These are phyloP conservation scores for Phlegmacium glaucopus DNA, from an alignment of 768 basidiomycete genomes.

Conservation along the genomic window DNA sequence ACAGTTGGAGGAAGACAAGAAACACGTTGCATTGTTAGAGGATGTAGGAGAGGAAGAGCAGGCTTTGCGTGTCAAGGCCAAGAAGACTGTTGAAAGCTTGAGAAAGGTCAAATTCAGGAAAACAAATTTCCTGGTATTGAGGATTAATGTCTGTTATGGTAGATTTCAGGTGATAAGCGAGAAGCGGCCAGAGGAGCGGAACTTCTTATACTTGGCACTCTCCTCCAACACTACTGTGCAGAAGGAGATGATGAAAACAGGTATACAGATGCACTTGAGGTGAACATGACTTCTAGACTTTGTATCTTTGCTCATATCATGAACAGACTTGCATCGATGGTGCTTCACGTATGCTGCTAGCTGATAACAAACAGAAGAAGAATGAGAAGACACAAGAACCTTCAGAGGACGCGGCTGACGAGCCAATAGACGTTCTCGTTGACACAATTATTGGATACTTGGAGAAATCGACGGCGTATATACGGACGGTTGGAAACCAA, in stretches of 20 bases:
- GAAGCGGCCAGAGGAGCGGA: constrained; percentile 68
- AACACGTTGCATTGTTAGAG: constrained; percentile 55
- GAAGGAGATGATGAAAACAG: constrained; percentile 45
- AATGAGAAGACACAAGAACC: constrained; percentile 31
- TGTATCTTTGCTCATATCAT: constrained; percentile 3
- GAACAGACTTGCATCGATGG: constrained; percentile 58
- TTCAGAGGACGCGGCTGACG: constrained; percentile 27
- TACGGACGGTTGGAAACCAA: constrained; percentile 76
- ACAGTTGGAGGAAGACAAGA: constrained; percentile 59
- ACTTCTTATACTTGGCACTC: constrained; percentile 64
- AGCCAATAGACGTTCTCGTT: constrained; percentile 80
- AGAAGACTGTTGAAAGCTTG: constrained; percentile 38
- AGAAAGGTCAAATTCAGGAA: constrained; percentile 33
- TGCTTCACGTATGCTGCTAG: constrained; percentile 50
- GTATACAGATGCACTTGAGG: constrained; percentile 61
- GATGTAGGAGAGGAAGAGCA: constrained; percentile 56
- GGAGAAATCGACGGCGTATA: constrained; percentile 77
- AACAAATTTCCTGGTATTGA: background rate
- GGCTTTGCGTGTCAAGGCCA: constrained; percentile 42
- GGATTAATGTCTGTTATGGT: background rate
- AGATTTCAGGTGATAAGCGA: constrained; percentile 26
- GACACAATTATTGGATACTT: constrained; percentile 90
- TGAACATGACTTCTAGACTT: constrained; percentile 22
- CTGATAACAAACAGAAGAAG: constrained; percentile 39
- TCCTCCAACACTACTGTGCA: constrained; percentile 71